Conservation (phyloP, 2,329 filamentous ascomycete species). For the Xylaria multiplex region DNA sequence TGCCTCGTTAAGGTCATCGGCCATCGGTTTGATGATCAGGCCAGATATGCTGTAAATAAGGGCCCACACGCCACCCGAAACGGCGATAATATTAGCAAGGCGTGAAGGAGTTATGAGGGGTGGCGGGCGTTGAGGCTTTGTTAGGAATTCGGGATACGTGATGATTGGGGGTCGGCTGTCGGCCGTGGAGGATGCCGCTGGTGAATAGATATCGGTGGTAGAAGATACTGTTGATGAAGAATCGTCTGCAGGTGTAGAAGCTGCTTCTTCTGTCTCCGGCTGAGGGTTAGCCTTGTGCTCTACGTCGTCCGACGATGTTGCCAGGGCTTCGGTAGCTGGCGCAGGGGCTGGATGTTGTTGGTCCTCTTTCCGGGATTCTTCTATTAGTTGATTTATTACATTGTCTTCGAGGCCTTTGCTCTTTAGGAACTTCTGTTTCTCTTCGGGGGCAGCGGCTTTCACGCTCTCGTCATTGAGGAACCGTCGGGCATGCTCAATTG, state of each 20-base stretch:
- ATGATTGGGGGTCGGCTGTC: slow-evolving; percentile 70
- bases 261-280: slow-evolving; percentile 10
- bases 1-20: slow-evolving; percentile 61
- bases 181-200: slow-evolving; percentile 43
- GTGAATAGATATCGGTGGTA: slow-evolving; percentile 6
- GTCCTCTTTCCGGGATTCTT: slow-evolving; percentile 36
- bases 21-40: slow-evolving; percentile 73
- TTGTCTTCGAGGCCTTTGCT: slow-evolving; percentile 76
- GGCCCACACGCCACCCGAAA: slow-evolving; percentile 66
- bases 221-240: slow-evolving; percentile 34
- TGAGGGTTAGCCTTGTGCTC: slow-evolving; percentile 14
- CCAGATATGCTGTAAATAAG: slow-evolving; percentile 77
- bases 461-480: slow-evolving; percentile 83
- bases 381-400: slow-evolving; percentile 75
- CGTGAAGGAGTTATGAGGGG: slow-evolving; percentile 70
- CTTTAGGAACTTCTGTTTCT: slow-evolving; percentile 79
- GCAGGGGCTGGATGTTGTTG: slow-evolving; percentile 22
- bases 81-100: slow-evolving; percentile 68
- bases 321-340: slow-evolving; percentile 21
- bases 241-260: slow-evolving; percentile 10
- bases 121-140: slow-evolving; percentile 63
- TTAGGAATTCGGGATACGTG: slow-evolving; percentile 76
- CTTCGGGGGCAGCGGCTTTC: slow-evolving; percentile 72
- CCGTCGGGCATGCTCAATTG: slow-evolving; percentile 73
- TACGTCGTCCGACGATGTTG: slow-evolving; percentile 6